Conservation (phyloP, 192 early-diverging fungal species). For the Backusella macrospora region DNA sequence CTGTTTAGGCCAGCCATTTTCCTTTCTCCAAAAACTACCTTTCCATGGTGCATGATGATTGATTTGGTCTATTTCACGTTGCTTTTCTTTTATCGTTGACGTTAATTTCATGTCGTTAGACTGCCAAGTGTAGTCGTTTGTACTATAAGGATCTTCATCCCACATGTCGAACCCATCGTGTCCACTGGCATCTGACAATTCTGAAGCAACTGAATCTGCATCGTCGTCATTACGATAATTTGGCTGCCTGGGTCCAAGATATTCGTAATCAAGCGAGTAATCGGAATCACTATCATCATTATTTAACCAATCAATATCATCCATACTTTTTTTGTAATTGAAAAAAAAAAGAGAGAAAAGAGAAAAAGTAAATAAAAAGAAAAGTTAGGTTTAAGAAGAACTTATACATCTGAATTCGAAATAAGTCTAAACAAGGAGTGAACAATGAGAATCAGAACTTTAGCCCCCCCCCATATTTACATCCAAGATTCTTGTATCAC, state of each 20-base stretch:
- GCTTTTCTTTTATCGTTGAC: slow-evolving; percentile 20
- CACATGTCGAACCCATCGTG: slow-evolving; percentile 39
- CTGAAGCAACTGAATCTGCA: slow-evolving; percentile 35
- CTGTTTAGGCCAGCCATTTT: slow-evolving; percentile 38
- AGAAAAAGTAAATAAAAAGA: slow-evolving; percentile 4
- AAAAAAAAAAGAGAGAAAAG: slow-evolving; percentile 11
- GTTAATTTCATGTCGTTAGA: slow-evolving; percentile 42
- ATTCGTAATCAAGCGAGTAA: slow-evolving; percentile 41
- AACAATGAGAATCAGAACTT: slow-evolving; percentile 14
- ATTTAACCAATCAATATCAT: slow-evolving; percentile 14
- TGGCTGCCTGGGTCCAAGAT: slow-evolving; percentile 35
- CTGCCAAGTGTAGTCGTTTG: slow-evolving; percentile 42
- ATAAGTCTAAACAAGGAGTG: slow-evolving; percentile 26
- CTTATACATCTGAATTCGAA: slow-evolving; percentile 30
- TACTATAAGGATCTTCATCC: slow-evolving; percentile 41
- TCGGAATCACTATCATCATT: slow-evolving; percentile 29
- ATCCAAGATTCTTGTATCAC: slow-evolving; percentile 26
- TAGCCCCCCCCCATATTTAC: not conserved
- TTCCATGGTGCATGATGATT: slow-evolving; percentile 15
- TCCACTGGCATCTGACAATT: slow-evolving; percentile 16
- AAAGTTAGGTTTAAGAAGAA: slow-evolving; percentile 16
- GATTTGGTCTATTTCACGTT: not conserved
- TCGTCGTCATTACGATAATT: slow-evolving; percentile 34
- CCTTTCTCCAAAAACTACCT: slow-evolving; percentile 40
- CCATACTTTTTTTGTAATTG: not conserved